Percentiles rank a stretch among this genome's conserved stretches.
Evolutionary conservation across 495 filamentous ascomycete genomes (phyloP).

Genomic region (Tuber melanosporum): DNA sequence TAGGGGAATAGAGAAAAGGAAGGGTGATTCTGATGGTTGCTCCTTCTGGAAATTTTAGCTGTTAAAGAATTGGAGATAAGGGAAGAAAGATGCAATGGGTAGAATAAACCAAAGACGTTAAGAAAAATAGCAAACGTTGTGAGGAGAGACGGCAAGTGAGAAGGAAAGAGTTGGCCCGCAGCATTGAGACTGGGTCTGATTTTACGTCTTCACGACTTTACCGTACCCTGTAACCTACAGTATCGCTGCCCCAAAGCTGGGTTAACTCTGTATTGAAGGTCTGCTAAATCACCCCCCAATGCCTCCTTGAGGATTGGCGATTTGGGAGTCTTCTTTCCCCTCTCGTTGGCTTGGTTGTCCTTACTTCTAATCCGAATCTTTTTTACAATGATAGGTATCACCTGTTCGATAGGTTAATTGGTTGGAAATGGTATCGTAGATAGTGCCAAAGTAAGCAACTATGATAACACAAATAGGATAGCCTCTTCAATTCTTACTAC

Average conservation of each 20-base stretch:
- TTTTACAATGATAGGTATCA: background rate
- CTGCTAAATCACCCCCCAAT: no score
- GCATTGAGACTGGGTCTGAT: background rate
- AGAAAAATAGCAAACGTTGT: background rate
- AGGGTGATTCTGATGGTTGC: background rate
- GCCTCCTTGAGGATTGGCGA: no score
- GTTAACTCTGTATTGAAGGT: no score
- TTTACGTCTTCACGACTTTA: background rate
- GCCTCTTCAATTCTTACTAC: background rate
- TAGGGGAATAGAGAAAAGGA: background rate
- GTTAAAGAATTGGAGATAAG: background rate
- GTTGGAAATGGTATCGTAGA: background rate
- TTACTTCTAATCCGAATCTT: no score
- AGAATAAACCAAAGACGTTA: background rate
- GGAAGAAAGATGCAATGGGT: background rate
- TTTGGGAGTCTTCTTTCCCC: no score
- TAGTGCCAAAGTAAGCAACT: no score
- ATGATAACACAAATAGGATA: background rate
- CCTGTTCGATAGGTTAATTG: background rate
- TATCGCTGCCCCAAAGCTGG: no score
- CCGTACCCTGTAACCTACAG: background rate
- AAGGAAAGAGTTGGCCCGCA: background rate
- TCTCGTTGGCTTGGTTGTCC: no score
- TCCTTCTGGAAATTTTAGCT: background rate
- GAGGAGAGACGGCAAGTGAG: background rate